Evolutionary conservation across 208 protist species (phyloP).

Genomic region (Leptomonas pyrrhocoris): DNA sequence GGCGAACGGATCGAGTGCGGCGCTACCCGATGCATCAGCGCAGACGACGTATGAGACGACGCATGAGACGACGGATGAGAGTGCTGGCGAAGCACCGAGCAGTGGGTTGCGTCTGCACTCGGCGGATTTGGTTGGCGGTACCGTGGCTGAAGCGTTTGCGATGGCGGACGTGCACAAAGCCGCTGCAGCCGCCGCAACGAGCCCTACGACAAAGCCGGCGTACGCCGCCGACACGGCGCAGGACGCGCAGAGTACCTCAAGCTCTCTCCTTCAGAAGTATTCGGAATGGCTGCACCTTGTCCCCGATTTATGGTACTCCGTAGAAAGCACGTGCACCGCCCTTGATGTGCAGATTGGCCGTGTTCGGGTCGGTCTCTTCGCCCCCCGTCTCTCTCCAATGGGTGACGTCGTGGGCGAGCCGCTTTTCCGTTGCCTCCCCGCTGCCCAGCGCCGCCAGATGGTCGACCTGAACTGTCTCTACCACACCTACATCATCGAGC

Average conservation of each 20-base stretch:
- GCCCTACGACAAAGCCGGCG: not conserved
- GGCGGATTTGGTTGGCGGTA: not conserved
- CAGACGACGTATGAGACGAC: not conserved
- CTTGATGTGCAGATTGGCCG: conserved; percentile 32
- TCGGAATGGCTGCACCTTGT: not conserved
- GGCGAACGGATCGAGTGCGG: not conserved
- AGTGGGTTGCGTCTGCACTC: not conserved
- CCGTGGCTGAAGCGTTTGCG: conserved; percentile 30
- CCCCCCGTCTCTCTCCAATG: conserved; percentile 65
- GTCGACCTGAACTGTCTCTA: conserved; percentile 35
- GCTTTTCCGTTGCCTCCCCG: conserved; percentile 55
- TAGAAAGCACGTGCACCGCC: conserved; percentile 29
- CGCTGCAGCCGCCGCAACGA: not conserved
- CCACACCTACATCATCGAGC: conserved; percentile 37
- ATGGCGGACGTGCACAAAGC: conserved; percentile 15
- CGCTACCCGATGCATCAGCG: not conserved
- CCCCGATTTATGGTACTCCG: conserved; percentile 21
- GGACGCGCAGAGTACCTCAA: not conserved
- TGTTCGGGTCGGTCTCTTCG: conserved; percentile 40
- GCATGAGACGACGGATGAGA: no score
- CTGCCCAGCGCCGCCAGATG: conserved; percentile 24
- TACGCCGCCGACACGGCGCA: not conserved
- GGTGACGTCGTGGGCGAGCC: conserved; percentile 58
- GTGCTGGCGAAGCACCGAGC: not conserved
- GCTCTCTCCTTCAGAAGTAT: not conserved